Base-by-base conservation (phyloP, 495 filamentous ascomycete species). In the Trichoderma parareesei region DNA sequence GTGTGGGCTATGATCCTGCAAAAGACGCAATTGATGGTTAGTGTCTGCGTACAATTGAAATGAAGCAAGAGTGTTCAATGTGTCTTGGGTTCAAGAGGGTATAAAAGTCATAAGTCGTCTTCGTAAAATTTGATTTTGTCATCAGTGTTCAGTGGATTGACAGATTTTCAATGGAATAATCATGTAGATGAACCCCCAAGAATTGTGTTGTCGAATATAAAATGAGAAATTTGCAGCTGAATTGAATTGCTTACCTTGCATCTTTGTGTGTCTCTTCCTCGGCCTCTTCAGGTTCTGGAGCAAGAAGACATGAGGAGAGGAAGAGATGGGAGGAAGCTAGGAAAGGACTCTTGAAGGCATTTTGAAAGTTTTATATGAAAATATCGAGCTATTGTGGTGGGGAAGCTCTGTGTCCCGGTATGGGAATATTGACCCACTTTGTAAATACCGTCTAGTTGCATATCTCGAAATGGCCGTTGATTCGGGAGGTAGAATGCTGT, bases 101-200 rank as follows among this genome's bases (percentile, higher is more conserved):
- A 16, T 57, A 64, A n/a, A 65, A n/a, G 41, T 27, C 66, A 60
- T 66, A 55, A 62, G 66, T 74, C 73, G 74, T 74, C 61, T 63
- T 63, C 42, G 61, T 63, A 63, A 63, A 44, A 44, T 46, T 63
- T 42, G 43, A 44, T 63, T 63, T 42, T 63, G 41, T 77, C 75
- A 74, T 75, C 75, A 77, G 69, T 57, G 64, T 64, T 77, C 75
- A 75, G 75, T 64, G 75, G 75, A 77, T 77, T 77, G 75, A 77
- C 75, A 77, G 75, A 77, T 76, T 73, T 57, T n/a, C 66, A 71
- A 66, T 18, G 57, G 57, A 67, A 66, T 77, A 76, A 77, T 77
- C 75, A 77, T 76, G n/a, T 67, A 48, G 60, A 37, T 18, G 6
- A 37, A 35, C 5, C 46, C 18, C 46, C 43, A 1, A 46, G 41